Conservation (phyloP, 2,329 filamentous ascomycete genomes). For the Xylariaceae sp. region DNA sequence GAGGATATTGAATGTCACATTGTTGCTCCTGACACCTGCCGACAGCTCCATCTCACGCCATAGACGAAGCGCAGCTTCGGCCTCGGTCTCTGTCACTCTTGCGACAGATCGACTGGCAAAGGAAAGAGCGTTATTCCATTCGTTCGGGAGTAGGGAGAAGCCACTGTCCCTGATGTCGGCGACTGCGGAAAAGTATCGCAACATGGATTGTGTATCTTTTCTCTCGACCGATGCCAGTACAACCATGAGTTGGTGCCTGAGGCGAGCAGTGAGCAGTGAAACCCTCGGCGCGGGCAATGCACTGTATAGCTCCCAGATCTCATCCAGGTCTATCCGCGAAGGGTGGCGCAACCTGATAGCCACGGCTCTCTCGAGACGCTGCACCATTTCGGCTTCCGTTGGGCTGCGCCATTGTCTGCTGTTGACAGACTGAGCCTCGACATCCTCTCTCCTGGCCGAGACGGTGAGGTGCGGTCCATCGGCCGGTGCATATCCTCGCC, state of each 20-base stretch:
- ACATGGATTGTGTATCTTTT: constrained; percentile 55
- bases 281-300: constrained; percentile 45
- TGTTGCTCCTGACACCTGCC: constrained; percentile 56
- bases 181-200: constrained; percentile 75
- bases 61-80: constrained; percentile 63
- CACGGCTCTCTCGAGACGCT: constrained; percentile 34
- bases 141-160: constrained; percentile 55
- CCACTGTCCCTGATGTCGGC: constrained; percentile 73
- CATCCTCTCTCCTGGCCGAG: constrained; percentile 43
- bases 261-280: constrained; percentile 37
- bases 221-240: constrained; percentile 58
- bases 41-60: constrained; percentile 87
- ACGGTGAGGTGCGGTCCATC: constrained; percentile 41
- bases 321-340: constrained; percentile 31
- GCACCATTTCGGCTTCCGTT: constrained; percentile 28
- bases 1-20: constrained; percentile 87
- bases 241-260: constrained; percentile 58
- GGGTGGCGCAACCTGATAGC: constrained; percentile 34
- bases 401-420: constrained; percentile 30
- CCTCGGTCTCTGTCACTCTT: constrained; percentile 47
- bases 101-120: constrained; percentile 68
- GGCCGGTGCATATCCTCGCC: constrained; percentile 44
- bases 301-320: constrained; percentile 42
- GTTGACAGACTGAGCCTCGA: constrained; percentile 35
- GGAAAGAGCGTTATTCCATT: constrained; percentile 82